Evolutionary conservation across 257 asterid genomes (phyloP), one percentile per base, ranked within the genome.

Genomic region (Asclepias syriaca): DNA sequence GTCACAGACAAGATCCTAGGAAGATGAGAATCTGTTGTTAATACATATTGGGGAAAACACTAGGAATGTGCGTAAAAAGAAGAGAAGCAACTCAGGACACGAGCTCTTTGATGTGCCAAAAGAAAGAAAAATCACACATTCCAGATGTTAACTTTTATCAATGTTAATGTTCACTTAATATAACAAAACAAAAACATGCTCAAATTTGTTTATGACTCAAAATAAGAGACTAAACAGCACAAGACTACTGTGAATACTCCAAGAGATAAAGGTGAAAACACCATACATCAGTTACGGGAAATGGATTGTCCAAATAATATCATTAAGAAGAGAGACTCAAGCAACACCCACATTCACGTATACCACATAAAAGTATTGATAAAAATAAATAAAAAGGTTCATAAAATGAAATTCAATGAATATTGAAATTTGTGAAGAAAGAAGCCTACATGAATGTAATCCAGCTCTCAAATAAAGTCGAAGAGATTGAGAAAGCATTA

Each of bases 401-500:
- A 70, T 45, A 75, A 53, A 71, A 58, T 43, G 65, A 46, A 67
- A 65, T 21, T 15, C 14, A 13, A 51, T 14, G 29, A 68, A 34
- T n/a, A n/a, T 29, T 21, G 37, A 54, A 68, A 72, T 16, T 22
- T 69, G 63, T 34, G 69, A 73, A 73, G 71, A 70, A 81, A 75
- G 71, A 43, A 80, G 86, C 98, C 75, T 87, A 94, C 99, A 83
- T 79, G 98, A 87, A 85, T 88, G 99, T 49, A 89, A 69, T 74
- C 80, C 84, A 51, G 97, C 87, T 82, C 93, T 89, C 93, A 94
- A 79, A 86, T 86, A 87, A 79, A 89, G 91, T 72, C 96, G 95
- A 73, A 94, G 97, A 69, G 95, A 81, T 82, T 74, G 87, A 77
- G 96, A 78, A 76, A 94, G 84, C 98, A 87, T 90, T 75, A 94